Base-by-base conservation (phyloP, 345 rosid species). In the Citrus trifoliata region DNA sequence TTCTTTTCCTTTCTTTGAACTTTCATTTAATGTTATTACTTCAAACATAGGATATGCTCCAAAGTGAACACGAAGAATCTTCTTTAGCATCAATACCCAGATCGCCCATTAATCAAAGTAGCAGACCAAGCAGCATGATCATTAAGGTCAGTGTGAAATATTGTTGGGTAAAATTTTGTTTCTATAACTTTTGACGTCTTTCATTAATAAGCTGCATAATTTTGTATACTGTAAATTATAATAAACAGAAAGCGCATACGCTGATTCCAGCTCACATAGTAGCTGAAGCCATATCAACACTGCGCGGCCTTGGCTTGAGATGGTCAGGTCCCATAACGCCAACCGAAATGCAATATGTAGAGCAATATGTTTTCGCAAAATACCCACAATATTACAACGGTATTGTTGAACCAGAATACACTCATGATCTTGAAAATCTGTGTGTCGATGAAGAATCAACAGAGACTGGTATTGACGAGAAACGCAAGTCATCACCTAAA, bases 281-380 rank as follows among this genome's bases (percentile, higher is more conserved):
- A 53, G 93, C 91, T 10, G 93, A 88, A 81, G 93, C 93, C 62
- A 90, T 89, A 56, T 85, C 90, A 12, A 87, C 91, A 1, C 78
- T 90, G 51, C 83, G 79, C 1, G 90, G 93, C 6, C 86, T 91
- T 38, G 93, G 85, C 84, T 86, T 91, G 27, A 82, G 95, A 75
- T 91, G 95, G 91, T 91, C 93, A 6, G 92, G 90, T 7, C 92
- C 95, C 4, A 91, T 90, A 67, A 91, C 95, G 1, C 91, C 87
- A 1, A 80, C 78, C 7, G 95, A 91, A 83, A 90, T 90, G 90
- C 86, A 81, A 42, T 90, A 86, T 58, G 93, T 91, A 22, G 84
- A 87, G 61, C 95, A 91, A 25, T 91, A 88, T 75, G 88, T 91
- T 46, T 71, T 85, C n/a, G 86, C 93, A 27, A 91, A 91, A 76